Percentiles rank a stretch among this genome's conserved stretches.
phyloP scores from a whole-genome alignment of 2,329 filamentous ascomycete genomes.

The Dactylellina parvicollis region DNA sequence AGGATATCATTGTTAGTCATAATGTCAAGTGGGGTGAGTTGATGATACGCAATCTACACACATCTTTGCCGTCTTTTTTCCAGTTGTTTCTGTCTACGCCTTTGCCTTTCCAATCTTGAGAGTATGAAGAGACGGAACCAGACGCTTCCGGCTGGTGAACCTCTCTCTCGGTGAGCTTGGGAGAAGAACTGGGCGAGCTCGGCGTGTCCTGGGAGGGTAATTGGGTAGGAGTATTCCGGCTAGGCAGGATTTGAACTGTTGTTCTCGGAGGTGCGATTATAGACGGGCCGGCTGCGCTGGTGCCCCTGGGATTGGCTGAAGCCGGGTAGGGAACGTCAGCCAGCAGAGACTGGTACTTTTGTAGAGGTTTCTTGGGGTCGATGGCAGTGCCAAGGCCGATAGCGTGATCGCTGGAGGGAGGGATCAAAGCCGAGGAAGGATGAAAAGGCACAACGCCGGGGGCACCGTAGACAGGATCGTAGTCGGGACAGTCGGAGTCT shows the following conservation, averaged over 20 bases:
- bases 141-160: background rate
- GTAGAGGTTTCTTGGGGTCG: constrained; percentile 9
- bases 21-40: background rate
- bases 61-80: constrained; percentile 7
- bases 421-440: constrained; percentile 6
- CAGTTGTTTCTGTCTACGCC: background rate
- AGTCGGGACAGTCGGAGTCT: background rate
- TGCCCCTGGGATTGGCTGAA: background rate
- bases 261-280: background rate
- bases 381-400: background rate
- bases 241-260: background rate
- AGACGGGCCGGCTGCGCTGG: background rate
- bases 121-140: background rate
- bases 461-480: constrained; percentile 16
- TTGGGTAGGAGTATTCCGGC: background rate
- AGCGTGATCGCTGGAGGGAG: background rate
- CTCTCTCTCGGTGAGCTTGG: constrained; percentile 3
- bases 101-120: background rate
- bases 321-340: background rate
- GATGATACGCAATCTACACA: background rate
- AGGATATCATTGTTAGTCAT: background rate
- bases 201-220: too few relatives aligned
- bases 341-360: constrained; percentile 28
- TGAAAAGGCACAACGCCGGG: constrained; percentile 1
- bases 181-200: background rate